phyloP scores from a whole-genome alignment of 257 asterid genomes.

The Eucommia ulmoides region DNA sequence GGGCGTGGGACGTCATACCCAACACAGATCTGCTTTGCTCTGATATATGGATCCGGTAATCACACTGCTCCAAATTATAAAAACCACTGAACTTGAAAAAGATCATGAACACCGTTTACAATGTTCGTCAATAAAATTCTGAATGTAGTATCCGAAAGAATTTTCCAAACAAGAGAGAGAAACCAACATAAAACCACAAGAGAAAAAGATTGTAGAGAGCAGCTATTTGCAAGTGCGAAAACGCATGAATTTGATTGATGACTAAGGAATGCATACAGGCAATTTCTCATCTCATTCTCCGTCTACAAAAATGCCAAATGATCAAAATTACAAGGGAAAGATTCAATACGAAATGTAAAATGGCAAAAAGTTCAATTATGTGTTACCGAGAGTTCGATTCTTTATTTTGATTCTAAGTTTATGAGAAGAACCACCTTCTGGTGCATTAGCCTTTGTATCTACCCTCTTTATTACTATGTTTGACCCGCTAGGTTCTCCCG shows the following conservation, averaged over 20 bases:
- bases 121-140: no score
- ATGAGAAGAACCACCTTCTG: conserved; percentile 34
- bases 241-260: neutral
- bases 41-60: no score
- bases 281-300: neutral
- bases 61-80: no score
- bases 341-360: neutral
- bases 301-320: neutral
- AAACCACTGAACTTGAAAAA: no score
- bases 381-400: conserved; percentile 47
- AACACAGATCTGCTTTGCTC: no score
- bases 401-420: conserved; percentile 74
- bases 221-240: no score
- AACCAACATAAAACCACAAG: no score
- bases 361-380: conserved; percentile 10
- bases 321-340: neutral
- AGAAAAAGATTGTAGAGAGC: no score
- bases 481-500: conserved; percentile 24
- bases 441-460: conserved; percentile 24
- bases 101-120: no score
- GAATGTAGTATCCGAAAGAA: no score
- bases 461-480: conserved; percentile 23
- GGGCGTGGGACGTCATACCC: no score
- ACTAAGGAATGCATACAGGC: neutral
- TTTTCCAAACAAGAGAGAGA: no score